Base-by-base conservation (phyloP, 805 yeast genomes). In the Ogataea parapolymorpha region DNA sequence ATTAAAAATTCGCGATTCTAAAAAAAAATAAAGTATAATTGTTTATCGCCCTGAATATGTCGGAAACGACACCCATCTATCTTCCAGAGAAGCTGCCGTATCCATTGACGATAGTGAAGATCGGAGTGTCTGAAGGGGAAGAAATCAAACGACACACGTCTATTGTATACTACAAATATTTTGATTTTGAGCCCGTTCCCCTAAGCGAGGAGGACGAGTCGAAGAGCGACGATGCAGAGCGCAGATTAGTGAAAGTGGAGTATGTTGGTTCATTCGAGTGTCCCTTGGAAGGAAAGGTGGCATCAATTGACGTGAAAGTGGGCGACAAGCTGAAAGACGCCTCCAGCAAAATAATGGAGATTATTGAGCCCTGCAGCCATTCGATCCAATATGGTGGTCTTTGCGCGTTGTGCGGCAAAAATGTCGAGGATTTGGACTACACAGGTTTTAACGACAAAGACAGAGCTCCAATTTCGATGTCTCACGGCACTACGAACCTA, bases 321-420 rank as follows among this genome's bases (percentile, higher is more conserved):
- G 82, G 85, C 29, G 88, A 85, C 51, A 80, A 76, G 48, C 67
- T 91, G 13, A 68, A 70, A 26, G 77, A 75, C 41, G 42, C 59
- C 18, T 67, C 66, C 3, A 54, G 58, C 6, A 67, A 67, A 3
- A 66, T 91, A 11, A 71, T 80, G 22, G 66, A 69, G 29, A 71
- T 91, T 12, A 63, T 68, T 31, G 97, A 95, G 58, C 88, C 95
- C 0, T 93, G 99, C 56, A 73, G 87, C 10, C 99, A 93, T 63
- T 78, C 91, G 1, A 89, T 93, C 20, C 97, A 93, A 52, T 93
- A 83, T 57, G 96, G 95, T 11, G 98, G 98, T 0, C 71, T 91
- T 31, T 91, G 99, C 67, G 97, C 96, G 0, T 63, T 87, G 15
- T 91, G 99, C 61, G 98, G 98, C 5, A 79, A 78, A 43, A 76